A percentile compares a stretch with the other conserved stretches of the same genome.
phyloP scores from a whole-genome alignment of 2,329 filamentous ascomycete species.

The Ceratocystis cubensis region DNA sequence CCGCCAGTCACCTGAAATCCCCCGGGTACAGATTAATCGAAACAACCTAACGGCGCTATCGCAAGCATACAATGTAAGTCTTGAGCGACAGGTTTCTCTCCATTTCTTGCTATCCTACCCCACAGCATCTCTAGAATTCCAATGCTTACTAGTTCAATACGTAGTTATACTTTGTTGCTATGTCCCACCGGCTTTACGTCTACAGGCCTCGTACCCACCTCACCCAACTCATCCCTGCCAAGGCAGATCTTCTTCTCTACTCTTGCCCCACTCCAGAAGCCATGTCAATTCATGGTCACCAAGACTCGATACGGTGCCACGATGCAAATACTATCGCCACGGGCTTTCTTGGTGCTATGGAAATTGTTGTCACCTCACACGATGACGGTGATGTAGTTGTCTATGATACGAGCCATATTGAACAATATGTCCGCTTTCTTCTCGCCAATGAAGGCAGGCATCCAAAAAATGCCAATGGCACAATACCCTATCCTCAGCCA shows the following conservation, averaged over 20 bases:
- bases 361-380: conserved; percentile 54
- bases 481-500: conserved; percentile 25
- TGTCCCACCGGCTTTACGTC: conserved; percentile 44
- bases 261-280: conserved; percentile 34
- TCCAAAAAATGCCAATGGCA: not conserved
- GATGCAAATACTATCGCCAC: conserved; percentile 57
- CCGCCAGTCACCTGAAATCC: conserved; percentile 5
- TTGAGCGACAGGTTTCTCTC: not conserved
- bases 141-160: not conserved
- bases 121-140: not conserved
- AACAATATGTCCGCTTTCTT: conserved; percentile 30
- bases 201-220: conserved; percentile 38
- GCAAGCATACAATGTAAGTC: conserved; percentile 41
- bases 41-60: conserved; percentile 48
- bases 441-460: conserved; percentile 22
- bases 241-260: conserved; percentile 39
- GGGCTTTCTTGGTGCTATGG: conserved; percentile 55
- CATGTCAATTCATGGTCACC: conserved; percentile 36
- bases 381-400: conserved; percentile 66
- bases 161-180: conserved; percentile 50
- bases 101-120: not conserved
- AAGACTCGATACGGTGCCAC: conserved; percentile 43
- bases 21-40: conserved; percentile 31
- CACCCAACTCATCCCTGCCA: conserved; percentile 36
- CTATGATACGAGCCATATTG: conserved; percentile 50